Conservation (phyloP, 2,329 filamentous ascomycete species). For the Zymoseptoria brevis region DNA sequence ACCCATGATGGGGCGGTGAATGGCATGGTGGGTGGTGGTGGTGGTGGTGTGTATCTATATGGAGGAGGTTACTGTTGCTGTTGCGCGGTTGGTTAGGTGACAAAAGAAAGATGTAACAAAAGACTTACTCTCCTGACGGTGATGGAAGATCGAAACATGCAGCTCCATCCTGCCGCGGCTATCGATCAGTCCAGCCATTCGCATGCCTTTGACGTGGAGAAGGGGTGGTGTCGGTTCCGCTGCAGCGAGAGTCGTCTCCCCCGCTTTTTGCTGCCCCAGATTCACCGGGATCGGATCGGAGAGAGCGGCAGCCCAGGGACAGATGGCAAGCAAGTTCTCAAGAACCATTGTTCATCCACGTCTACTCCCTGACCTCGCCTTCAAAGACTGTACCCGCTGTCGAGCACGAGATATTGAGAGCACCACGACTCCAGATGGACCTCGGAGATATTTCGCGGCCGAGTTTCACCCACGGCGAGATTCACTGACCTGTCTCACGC, state of each 20-base stretch:
- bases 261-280: too few species aligned
- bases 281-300: too few species aligned
- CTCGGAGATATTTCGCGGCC: neutral
- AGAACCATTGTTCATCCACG: too few species aligned
- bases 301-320: too few species aligned
- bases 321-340: too few species aligned
- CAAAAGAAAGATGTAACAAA: neutral
- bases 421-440: neutral
- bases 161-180: neutral
- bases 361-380: too few species aligned
- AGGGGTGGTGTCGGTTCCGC: too few species aligned
- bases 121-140: neutral
- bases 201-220: too few species aligned
- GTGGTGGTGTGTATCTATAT: neutral
- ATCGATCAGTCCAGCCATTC: neutral
- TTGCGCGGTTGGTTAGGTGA: neutral
- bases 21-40: conserved; percentile 31
- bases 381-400: neutral
- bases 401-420: neutral
- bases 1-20: conserved; percentile 57
- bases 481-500: neutral
- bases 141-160: neutral
- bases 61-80: neutral
- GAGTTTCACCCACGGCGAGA: neutral
- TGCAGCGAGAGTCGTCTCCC: too few species aligned